Evolutionary conservation across 495 filamentous ascomycete genomes (phyloP).

Genomic region (Tuber calosporum): DNA sequence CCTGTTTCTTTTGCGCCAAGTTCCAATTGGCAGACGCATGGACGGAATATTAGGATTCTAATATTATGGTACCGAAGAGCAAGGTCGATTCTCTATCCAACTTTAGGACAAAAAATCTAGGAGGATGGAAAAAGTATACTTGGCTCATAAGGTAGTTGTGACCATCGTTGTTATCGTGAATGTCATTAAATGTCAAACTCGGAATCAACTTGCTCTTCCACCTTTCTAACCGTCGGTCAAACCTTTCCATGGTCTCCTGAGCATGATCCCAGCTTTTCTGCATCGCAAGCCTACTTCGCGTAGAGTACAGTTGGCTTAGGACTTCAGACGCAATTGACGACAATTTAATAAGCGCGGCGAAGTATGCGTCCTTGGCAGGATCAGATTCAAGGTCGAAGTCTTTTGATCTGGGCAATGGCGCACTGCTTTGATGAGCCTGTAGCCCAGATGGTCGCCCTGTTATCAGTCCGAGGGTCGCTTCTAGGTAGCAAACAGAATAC

Average conservation of each 20-base stretch:
- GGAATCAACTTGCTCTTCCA: conserved; percentile 14
- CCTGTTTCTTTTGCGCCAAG: conserved; percentile 7
- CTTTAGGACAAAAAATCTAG: background rate
- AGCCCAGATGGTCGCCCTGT: conserved; percentile 34
- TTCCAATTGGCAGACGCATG: conserved; percentile 18
- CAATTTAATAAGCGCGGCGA: conserved; percentile 16
- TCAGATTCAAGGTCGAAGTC: conserved; percentile 5
- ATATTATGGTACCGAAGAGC: conserved; percentile 34
- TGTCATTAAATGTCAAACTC: background rate
- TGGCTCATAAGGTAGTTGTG: background rate
- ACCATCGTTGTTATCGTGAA: background rate
- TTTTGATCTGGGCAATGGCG: conserved; percentile 21
- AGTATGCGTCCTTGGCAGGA: conserved; percentile 23
- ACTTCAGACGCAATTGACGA: conserved; percentile 23
- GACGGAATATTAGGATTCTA: conserved; percentile 27
- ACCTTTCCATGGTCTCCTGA: conserved; percentile 11
- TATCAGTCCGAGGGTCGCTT: conserved; percentile 29
- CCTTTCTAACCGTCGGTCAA: background rate
- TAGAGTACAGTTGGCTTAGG: conserved; percentile 23
- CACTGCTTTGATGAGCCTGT: conserved; percentile 18
- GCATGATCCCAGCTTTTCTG: conserved; percentile 13
- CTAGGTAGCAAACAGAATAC: conserved; percentile 35
- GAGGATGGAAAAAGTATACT: background rate
- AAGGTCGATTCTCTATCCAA: conserved; percentile 27
- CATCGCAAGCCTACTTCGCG: conserved; percentile 10